phyloP scores from a whole-genome alignment of 139 green algal species.

The Astrephomene gubernaculifera region DNA sequence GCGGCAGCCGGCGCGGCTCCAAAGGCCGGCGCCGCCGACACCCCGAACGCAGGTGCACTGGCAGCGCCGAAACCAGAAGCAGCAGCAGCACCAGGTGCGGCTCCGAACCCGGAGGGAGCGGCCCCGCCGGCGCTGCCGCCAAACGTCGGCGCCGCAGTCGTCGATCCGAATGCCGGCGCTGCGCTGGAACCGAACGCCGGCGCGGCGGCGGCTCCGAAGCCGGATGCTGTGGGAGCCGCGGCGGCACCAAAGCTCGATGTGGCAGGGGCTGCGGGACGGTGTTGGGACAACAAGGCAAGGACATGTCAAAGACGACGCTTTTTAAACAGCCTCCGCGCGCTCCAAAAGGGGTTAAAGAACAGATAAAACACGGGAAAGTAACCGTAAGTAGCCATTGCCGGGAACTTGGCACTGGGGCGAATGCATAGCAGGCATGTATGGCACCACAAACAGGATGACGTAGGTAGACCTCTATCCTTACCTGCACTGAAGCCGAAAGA shows the following conservation, averaged over 20 bases:
- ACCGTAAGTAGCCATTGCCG: neutral
- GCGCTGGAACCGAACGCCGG: neutral
- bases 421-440: too few species aligned
- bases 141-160: neutral
- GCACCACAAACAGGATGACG: too few species aligned
- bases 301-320: too few species aligned
- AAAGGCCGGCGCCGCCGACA: neutral
- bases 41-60: neutral
- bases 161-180: neutral
- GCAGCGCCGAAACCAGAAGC: neutral
- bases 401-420: too few species aligned
- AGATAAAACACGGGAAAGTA: too few species aligned
- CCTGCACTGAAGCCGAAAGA: slow-evolving; percentile 9
- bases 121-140: too few species aligned
- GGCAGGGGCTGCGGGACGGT: slow-evolving; percentile 1
- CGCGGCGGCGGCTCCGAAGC: neutral
- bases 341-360: too few species aligned
- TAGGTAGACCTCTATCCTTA: neutral
- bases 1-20: neutral
- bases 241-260: neutral
- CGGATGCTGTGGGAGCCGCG: neutral
- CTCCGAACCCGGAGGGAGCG: too few species aligned
- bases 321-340: too few species aligned
- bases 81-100: too few species aligned
- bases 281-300: too few species aligned